phyloP scores from a whole-genome alignment of 495 filamentous ascomycete species.

The Neurospora sp. region DNA sequence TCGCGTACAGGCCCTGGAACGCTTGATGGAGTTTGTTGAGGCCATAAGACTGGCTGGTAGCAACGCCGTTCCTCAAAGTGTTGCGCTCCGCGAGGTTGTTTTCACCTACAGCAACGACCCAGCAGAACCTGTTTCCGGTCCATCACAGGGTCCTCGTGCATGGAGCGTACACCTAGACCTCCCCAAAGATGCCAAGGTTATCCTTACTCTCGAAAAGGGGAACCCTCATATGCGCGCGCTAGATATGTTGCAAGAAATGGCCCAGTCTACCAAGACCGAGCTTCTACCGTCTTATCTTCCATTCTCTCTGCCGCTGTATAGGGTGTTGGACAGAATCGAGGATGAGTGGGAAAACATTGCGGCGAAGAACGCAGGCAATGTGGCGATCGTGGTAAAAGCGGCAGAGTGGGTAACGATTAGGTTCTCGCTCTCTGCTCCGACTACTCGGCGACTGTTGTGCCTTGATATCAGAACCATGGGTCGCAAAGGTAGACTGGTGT shows the following conservation, averaged over 20 bases:
- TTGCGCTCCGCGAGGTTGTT: slow-evolving; percentile 49
- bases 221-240: slow-evolving; percentile 72
- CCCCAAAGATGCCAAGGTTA: slow-evolving; percentile 20
- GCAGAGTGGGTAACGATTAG: slow-evolving; percentile 41
- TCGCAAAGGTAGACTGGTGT: slow-evolving; percentile 26
- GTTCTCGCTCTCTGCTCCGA: slow-evolving; percentile 25
- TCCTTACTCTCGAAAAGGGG: slow-evolving; percentile 45
- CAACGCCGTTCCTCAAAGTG: slow-evolving; percentile 40
- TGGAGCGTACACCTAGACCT: slow-evolving; percentile 34
- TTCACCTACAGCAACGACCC: slow-evolving; percentile 46
- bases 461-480: slow-evolving; percentile 28
- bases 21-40: slow-evolving; percentile 54
- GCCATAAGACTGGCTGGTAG: slow-evolving; percentile 43
- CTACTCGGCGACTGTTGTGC: slow-evolving; percentile 17
- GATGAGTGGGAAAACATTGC: slow-evolving; percentile 24
- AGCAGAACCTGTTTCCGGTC: not conserved
- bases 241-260: slow-evolving; percentile 47
- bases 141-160: slow-evolving; percentile 1
- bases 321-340: slow-evolving; percentile 50
- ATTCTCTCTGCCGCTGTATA: slow-evolving; percentile 57
- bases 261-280: slow-evolving; percentile 42
- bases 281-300: slow-evolving; percentile 30
- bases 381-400: slow-evolving; percentile 31
- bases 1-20: slow-evolving; percentile 51
- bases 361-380: slow-evolving; percentile 24